These are phyloP conservation scores for Entomortierella chlamydospora DNA, from an alignment of 192 early-diverging fungal species.

Conservation along the genomic window DNA sequence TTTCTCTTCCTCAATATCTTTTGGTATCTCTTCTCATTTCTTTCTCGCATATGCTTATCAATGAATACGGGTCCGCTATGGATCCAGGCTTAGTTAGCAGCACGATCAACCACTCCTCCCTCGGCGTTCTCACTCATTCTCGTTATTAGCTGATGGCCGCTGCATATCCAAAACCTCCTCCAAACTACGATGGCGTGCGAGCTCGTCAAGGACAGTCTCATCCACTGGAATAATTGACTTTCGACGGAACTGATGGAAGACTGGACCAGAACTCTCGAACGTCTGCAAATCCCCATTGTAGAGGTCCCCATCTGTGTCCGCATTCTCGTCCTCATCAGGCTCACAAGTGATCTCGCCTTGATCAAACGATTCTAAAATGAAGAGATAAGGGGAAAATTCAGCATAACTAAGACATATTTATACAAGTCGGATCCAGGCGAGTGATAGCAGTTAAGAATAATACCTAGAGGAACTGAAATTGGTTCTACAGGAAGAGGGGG, in stretches of 20 bases:
- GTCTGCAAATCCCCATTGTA: conserved; percentile 56
- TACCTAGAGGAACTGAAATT: conserved; percentile 44
- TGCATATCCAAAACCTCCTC: conserved; percentile 63
- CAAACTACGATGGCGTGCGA: conserved; percentile 67
- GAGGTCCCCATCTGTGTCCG: conserved; percentile 28
- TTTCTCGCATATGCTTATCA: background rate
- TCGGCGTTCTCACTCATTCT: conserved; percentile 13
- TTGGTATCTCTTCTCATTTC: conserved; percentile 5
- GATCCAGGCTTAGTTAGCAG: too few relatives aligned
- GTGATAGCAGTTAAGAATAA: background rate
- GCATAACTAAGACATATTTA: background rate
- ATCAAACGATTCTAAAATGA: conserved; percentile 29
- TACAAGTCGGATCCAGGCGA: background rate
- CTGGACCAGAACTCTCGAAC: conserved; percentile 57
- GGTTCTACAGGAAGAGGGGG: conserved; percentile 24
- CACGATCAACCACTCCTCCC: too few relatives aligned
- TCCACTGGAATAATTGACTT: conserved; percentile 77
- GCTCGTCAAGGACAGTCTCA: conserved; percentile 67
- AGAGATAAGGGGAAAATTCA: background rate
- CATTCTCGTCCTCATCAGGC: conserved; percentile 32
- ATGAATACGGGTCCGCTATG: too few relatives aligned
- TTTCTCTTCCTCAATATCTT: background rate
- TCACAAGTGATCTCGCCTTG: conserved; percentile 26
- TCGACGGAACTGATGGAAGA: conserved; percentile 64
- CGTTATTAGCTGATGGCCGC: conserved; percentile 23